Base-by-base conservation (phyloP, 192 early-diverging fungal genomes). In the Linnemannia schmuckeri region DNA sequence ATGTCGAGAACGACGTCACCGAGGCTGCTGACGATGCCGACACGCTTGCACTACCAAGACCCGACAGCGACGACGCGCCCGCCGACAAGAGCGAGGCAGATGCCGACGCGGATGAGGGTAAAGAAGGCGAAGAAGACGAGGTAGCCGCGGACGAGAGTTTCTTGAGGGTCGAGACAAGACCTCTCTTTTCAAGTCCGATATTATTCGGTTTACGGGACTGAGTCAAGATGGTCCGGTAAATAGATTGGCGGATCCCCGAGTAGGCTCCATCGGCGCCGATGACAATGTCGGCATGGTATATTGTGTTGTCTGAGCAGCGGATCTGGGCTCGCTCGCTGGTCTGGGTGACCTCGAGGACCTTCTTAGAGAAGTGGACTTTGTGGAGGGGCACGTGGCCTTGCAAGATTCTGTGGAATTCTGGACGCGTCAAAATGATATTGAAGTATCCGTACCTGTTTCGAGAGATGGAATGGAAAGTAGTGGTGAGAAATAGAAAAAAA, bases 201-300 rank as follows among this genome's bases (percentile, higher is more conserved):
- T 40, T 20, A 30, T 22, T 27, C 24, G 42, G n/a, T 9, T 24
- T 27, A 24, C 30, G 74, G 4, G 74, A 35, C 20, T 75, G 20
- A 15, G 30, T 6, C 0, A 72, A 33, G 27, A 83, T 74, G 6
- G 70, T 47, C 54, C 44, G 61, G 72, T 83, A 83, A 0, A 83
- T 30, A 1, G 41, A 41, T 41, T 88, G 87, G 0, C 87, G 87
- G n/a, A 84, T 71, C 20, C 54, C 75, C 13, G 76, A 79, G 46
- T 83, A 88, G 15, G 81, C 82, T 4, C 87, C 87, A 70, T 88
- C 87, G 17, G 87, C 87, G 18, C 87, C 87, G 44, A 88, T 77
- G 15, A 88, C 78, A 46, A 88, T 83, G 42, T 88, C 87, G 3
- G 82, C 87, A 33, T 76, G 18, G 38, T 75, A 81, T 27, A 77